Base-by-base conservation (phyloP, 2,329 filamentous ascomycete genomes). In the Parascedosporium putredinis region DNA sequence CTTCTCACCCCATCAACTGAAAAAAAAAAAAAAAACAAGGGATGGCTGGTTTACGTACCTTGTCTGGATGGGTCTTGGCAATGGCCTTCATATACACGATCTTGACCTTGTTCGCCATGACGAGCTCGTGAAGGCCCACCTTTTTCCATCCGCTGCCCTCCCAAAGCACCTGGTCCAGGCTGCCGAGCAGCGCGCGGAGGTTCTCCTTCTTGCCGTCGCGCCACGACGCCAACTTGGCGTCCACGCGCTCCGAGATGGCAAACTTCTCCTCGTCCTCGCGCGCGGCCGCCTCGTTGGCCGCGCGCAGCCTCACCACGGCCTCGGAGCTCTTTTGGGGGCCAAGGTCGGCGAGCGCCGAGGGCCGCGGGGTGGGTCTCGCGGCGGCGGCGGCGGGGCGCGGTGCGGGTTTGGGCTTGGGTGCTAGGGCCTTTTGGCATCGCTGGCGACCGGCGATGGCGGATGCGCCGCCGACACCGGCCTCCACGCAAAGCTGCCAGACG, bases 81-180 rank as follows among this genome's bases (percentile, higher is more conserved):
- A 98, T 97, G 5, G 91, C 93, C 78, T 95, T 96, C 93, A 98
- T 97, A 64, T 98, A 98, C 53, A 86, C 75, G 55, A 98, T 84
- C 78, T 98, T 98, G 64, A 97, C 93, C 74, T 91, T 95, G 57
- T 87, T 89, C 29, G 89, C 83, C 76, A 95, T 78, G 48, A 98
- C 85, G 57, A 98, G 67, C 69, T 98, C 93, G 55, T 90, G 84
- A 80, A 98, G 81, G 27, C 88, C 89, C 51, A 97, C 84, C 72
- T 94, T 95, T 72, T 95, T 96, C 93, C 93, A 98, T 3, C 88
- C 89, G 54, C 88, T 88, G 38, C 83, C 84, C 55, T 88, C 83
- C 93, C 93, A 98, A 24, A 98, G 74, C 24, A 98, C 89, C 34
- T 75, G 78, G 60, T 98, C 91, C 58, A 98, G 65, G 59, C 88